Conservation (phyloP, 192 early-diverging fungal genomes). For the Gamsiella multidivaricata region DNA sequence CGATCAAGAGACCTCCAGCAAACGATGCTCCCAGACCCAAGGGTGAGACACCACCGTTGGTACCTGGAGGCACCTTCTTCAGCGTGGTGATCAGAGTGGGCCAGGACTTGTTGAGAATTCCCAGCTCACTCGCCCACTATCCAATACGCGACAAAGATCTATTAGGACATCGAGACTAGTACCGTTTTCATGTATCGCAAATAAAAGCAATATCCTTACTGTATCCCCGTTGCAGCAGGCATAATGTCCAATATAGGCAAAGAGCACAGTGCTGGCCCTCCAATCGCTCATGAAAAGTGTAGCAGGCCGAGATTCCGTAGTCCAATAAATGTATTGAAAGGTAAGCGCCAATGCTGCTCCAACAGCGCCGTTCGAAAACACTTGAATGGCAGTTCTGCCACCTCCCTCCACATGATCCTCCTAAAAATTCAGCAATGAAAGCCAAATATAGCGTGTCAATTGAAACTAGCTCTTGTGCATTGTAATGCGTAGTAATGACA, state of each 20-base stretch:
- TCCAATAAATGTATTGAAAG: conserved; percentile 57
- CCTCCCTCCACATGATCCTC: conserved; percentile 59
- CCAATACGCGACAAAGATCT: not conserved
- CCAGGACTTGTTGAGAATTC: conserved; percentile 77
- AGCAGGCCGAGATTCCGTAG: conserved; percentile 29
- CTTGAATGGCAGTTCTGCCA: conserved; percentile 61
- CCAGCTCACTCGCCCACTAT: conserved; percentile 91
- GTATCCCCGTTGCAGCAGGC: conserved; percentile 70
- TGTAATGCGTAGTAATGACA: too few relatives aligned
- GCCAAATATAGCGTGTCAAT: not conserved
- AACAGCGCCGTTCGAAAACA: conserved; percentile 61
- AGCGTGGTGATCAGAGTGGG: conserved; percentile 88
- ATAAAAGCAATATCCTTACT: conserved; percentile 47
- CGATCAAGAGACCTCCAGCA: conserved; percentile 78
- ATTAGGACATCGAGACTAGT: too few relatives aligned
- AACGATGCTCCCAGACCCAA: conserved; percentile 83
- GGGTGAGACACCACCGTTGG: conserved; percentile 86
- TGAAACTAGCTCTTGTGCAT: too few relatives aligned
- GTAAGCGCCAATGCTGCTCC: conserved; percentile 55
- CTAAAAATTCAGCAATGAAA: conserved; percentile 10
- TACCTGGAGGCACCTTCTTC: conserved; percentile 85
- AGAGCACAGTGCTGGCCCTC: conserved; percentile 54
- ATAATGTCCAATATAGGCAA: conserved; percentile 67
- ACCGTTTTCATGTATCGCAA: too few relatives aligned
- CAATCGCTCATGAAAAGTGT: conserved; percentile 34